These are phyloP conservation scores for Fusarium sarcochroum DNA, from an alignment of 2,329 filamentous ascomycete genomes.

Conservation along the genomic window DNA sequence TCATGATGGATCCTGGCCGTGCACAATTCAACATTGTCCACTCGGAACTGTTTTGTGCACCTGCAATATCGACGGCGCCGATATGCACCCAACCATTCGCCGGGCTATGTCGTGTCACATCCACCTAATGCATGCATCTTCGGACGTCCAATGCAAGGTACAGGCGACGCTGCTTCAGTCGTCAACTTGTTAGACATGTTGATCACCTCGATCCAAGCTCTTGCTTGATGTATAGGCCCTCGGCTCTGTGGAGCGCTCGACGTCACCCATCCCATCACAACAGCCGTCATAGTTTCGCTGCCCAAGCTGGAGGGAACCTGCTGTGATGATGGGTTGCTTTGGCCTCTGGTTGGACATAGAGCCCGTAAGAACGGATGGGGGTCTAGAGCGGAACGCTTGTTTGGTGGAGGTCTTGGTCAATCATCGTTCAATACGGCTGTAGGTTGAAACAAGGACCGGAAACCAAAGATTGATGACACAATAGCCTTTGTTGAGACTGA, in stretches of 20 bases:
- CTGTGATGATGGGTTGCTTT: conserved; percentile 29
- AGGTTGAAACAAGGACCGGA: conserved; percentile 38
- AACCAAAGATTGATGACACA: conserved; percentile 31
- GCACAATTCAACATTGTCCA: conserved; percentile 47
- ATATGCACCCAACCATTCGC: conserved; percentile 52
- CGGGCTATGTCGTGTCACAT: conserved; percentile 49
- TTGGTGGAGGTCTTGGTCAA: conserved; percentile 28
- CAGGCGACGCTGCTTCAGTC: conserved; percentile 41
- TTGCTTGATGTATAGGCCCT: conserved; percentile 35
- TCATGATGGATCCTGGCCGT: conserved; percentile 37
- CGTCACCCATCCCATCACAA: conserved; percentile 41
- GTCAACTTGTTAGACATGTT: conserved; percentile 13
- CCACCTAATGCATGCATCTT: conserved; percentile 44
- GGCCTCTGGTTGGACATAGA: conserved; percentile 38
- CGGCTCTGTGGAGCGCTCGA: conserved; percentile 41
- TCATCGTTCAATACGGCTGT: conserved; percentile 21
- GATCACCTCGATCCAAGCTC: conserved; percentile 41
- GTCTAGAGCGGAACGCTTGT: conserved; percentile 26
- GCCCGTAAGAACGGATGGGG: conserved; percentile 9
- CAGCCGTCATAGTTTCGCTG: conserved; percentile 21
- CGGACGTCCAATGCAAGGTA: conserved; percentile 49
- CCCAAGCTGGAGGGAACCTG: conserved; percentile 39
- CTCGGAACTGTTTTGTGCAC: conserved; percentile 46
- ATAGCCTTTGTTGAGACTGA: conserved; percentile 8
- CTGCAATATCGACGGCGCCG: conserved; percentile 35